phyloP scores from a whole-genome alignment of 257 asterid genomes.

The Coffea canephora region DNA sequence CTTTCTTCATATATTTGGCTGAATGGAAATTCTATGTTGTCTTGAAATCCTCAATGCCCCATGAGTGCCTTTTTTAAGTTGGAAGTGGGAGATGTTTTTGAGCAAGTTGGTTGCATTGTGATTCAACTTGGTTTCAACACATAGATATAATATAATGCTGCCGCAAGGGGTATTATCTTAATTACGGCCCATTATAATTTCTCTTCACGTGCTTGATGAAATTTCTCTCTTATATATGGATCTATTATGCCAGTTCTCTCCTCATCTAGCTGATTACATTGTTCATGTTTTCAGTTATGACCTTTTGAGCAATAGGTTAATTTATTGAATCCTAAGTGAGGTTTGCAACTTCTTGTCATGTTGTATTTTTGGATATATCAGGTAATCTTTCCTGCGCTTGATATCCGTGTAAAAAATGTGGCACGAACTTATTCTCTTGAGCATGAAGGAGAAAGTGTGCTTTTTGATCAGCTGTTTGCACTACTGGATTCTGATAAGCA shows the following conservation, averaged over 20 bases:
- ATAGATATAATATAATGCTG: not conserved
- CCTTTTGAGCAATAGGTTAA: not conserved
- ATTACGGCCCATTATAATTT: not conserved
- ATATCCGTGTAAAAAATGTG: conserved; percentile 96
- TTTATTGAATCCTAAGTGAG: not conserved
- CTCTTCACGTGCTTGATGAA: not conserved
- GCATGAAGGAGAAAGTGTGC: conserved; percentile 97
- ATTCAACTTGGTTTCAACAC: no score
- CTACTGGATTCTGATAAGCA: conserved; percentile 57
- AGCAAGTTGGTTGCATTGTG: not conserved
- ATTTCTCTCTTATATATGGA: not conserved
- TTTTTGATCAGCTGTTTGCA: conserved; percentile 88
- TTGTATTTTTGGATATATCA: conserved; percentile 16
- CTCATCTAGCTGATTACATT: conserved; percentile 2
- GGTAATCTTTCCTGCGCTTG: conserved; percentile 94
- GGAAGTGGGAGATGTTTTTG: not conserved
- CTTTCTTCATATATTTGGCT: no score
- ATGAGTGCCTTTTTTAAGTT: not conserved
- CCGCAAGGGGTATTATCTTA: not conserved
- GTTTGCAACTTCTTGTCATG: conserved; percentile 6
- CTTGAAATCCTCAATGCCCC: no score
- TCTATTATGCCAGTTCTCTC: not conserved
- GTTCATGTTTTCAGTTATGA: not conserved
- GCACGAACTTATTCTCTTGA: conserved; percentile 97
- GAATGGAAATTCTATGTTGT: no score